phyloP scores from a whole-genome alignment of 441 rosid species.

The Populus trichocarpa region DNA sequence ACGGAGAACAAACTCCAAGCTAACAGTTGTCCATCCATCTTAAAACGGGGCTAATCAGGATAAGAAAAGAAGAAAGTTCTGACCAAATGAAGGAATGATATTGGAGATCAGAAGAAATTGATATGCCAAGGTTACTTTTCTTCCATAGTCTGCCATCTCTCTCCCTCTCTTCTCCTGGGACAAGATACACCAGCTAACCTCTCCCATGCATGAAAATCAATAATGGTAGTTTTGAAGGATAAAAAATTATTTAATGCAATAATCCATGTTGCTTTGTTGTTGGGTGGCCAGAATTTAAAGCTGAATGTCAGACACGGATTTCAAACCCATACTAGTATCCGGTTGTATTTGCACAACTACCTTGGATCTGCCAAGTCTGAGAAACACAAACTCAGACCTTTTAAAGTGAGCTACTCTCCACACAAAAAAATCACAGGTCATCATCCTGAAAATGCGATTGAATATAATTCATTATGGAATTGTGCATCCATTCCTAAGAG shows the following conservation, averaged over 20 bases:
- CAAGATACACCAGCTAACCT: not conserved
- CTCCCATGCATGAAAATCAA: not conserved
- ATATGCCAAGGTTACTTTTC: not conserved
- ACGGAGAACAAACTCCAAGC: not conserved
- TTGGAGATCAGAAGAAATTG: not conserved
- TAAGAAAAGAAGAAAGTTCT: not conserved
- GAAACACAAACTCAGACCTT: not conserved
- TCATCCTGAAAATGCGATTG: not conserved
- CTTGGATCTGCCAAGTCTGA: not conserved
- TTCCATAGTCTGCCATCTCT: not conserved
- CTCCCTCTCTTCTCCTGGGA: not conserved
- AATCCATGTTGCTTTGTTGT: not conserved
- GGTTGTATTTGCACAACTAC: not conserved
- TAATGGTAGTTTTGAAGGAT: not conserved
- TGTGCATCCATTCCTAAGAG: not conserved
- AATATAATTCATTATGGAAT: not conserved
- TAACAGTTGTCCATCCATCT: not conserved
- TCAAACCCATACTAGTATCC: not conserved
- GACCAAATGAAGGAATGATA: not conserved
- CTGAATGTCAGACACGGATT: not conserved
- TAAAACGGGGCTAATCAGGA: not conserved
- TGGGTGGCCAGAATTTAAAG: not conserved
- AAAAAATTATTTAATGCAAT: not conserved
- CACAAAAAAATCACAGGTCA: not conserved
- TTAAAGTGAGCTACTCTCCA: not conserved